Conservation (phyloP, 495 filamentous ascomycete genomes). For the Cercophora newfieldiana region DNA sequence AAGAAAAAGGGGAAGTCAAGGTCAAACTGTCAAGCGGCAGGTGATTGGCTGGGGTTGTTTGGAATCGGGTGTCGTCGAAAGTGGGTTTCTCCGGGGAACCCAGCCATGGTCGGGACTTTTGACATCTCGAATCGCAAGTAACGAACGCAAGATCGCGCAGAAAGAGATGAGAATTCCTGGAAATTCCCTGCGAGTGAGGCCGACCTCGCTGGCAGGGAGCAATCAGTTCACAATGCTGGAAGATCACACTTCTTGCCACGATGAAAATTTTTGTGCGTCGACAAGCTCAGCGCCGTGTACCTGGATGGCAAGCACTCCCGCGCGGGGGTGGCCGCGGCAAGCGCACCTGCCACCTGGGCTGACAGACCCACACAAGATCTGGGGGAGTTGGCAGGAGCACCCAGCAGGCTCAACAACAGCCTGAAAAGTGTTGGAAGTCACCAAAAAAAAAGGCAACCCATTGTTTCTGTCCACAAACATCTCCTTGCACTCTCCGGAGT, state of each 20-base stretch:
- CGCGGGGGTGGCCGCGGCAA: conserved; percentile 13
- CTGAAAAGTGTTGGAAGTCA: not conserved
- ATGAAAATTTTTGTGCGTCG: not conserved
- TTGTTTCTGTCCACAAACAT: no score
- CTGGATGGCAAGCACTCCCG: not conserved
- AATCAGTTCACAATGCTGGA: not conserved
- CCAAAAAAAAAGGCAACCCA: not conserved
- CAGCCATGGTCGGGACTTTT: not conserved
- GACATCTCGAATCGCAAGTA: not conserved
- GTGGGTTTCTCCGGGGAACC: not conserved
- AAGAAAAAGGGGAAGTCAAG: not conserved
- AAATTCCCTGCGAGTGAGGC: not conserved
- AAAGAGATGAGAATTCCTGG: not conserved
- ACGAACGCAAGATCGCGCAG: not conserved
- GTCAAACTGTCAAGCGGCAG: not conserved
- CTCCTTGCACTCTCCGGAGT: not conserved
- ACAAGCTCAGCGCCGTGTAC: not conserved
- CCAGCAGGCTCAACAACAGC: not conserved
- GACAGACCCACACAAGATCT: not conserved
- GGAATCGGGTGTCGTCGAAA: not conserved
- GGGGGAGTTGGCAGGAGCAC: not conserved
- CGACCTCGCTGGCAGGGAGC: not conserved
- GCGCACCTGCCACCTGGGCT: conserved; percentile 8
- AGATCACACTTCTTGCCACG: not conserved
- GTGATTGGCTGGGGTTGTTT: not conserved